Evolutionary conservation across 345 rosid genomes (phyloP).

Genomic region (Eucalyptus dawsonii): DNA sequence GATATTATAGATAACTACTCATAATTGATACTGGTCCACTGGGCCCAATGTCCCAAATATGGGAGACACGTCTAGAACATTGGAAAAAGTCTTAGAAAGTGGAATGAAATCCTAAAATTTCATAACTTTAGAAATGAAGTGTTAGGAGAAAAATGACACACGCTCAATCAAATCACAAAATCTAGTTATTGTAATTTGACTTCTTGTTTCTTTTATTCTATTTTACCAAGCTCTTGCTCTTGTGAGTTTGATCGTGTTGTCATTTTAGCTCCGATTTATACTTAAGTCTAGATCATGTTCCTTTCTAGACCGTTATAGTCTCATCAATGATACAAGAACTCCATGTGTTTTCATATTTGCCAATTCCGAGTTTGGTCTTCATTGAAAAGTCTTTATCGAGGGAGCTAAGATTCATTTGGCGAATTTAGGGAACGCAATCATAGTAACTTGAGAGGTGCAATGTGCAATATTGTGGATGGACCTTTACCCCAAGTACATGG

Average conservation of each 20-base stretch:
- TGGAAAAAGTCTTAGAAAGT: not conserved
- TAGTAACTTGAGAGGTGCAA: not conserved
- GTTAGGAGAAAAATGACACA: not conserved
- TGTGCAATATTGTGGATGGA: not conserved
- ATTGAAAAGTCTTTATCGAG: not conserved
- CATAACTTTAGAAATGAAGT: not conserved
- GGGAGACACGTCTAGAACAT: not conserved
- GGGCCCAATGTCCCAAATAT: not conserved
- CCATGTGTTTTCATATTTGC: not conserved
- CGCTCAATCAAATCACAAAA: not conserved
- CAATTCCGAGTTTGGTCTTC: not conserved
- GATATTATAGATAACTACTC: not conserved
- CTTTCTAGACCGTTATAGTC: not conserved
- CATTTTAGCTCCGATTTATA: not conserved
- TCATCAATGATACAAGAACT: not conserved
- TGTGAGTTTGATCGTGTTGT: not conserved
- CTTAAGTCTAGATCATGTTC: not conserved
- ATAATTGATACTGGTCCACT: accelerated
- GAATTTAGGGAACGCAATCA: not conserved
- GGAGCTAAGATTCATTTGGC: not conserved
- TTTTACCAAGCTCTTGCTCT: not conserved
- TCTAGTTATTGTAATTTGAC: not conserved
- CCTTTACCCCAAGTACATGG: not conserved
- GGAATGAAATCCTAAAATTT: not conserved
- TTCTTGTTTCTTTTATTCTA: not conserved